Evolutionary conservation across 1,284 basidiomycete species (phyloP), one percentile per base, ranked within the genome.

Genomic region (Megacollybia platyphylla): DNA sequence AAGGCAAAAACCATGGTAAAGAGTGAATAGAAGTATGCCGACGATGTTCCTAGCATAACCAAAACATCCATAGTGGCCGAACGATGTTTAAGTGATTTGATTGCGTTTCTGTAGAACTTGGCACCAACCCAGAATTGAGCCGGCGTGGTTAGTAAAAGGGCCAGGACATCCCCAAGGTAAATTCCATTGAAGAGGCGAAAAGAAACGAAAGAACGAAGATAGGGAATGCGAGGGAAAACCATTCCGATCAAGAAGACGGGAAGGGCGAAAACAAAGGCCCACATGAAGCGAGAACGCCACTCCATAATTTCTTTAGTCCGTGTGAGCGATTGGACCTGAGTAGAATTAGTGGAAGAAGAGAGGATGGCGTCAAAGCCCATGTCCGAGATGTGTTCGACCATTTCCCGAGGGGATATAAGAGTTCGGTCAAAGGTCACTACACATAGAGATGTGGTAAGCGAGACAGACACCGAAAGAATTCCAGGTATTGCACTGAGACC

Each of bases 41-140:
- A 82, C 1, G 90, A 87, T 1, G 96, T 98, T 44, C 96, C 96
- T 31, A 98, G 74, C 55, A 93, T 87, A 54, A 98, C 81, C 39
- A 99, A 83, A 27, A 97, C 93, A 59, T 99, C 96, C 89, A 92
- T 92, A 0, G 94, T 98, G 2, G 93, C 90, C 3, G 77, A 76
- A 36, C 80, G 73, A 62, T 99, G 96, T 57, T 80, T 85, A 47
- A 97, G 61, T 1, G 91, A 81, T 61, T 94, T 97, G 70, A 74
- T 97, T 3, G 93, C 89, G 45, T 83, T 87, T 39, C 70, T 70
- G 60, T 97, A 97, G 65, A 98, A 97, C 49, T 80, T 80, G 43
- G 64, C 64, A 2, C 92, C 96, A 39, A 97, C 69, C 74, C 87
- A 96, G 54, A 93, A 89, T 57, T 98, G 96, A 1, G 91, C 83